A percentile compares a stretch with the other conserved stretches of the same genome.
phyloP scores from a whole-genome alignment of 108 stramenopile species.

The Seminavis robusta region DNA sequence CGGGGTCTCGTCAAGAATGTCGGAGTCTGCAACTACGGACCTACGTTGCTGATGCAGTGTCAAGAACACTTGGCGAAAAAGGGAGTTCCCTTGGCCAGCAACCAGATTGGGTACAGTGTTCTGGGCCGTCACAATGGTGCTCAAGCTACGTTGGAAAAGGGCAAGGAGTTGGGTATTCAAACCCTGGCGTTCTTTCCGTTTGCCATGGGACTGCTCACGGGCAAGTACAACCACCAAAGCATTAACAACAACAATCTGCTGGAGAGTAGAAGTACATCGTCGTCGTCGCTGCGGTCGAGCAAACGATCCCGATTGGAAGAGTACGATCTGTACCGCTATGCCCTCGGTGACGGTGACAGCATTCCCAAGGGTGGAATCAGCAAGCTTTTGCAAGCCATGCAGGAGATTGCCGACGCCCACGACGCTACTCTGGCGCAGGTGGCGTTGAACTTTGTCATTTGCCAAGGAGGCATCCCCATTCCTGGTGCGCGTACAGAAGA shows the following conservation, averaged over 20 bases:
- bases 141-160: conserved; percentile 41
- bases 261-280: background rate
- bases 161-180: conserved; percentile 53
- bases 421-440: conserved; percentile 63
- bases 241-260: background rate
- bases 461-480: conserved; percentile 66
- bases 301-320: conserved; percentile 34
- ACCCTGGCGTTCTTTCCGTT: conserved; percentile 66
- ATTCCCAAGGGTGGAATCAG: conserved; percentile 38
- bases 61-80: conserved; percentile 39
- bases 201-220: conserved; percentile 68
- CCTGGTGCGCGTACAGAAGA: conserved; percentile 46
- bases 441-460: conserved; percentile 68
- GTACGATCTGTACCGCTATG: conserved; percentile 41
- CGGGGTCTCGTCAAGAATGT: conserved; percentile 61
- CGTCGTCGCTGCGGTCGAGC: conserved; percentile 22
- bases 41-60: conserved; percentile 40
- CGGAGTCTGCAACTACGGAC: conserved; percentile 69
- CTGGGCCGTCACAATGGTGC: conserved; percentile 58
- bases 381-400: conserved; percentile 41
- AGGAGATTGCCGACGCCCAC: conserved; percentile 36
- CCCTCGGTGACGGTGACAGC: conserved; percentile 35
- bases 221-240: conserved; percentile 36
- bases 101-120: conserved; percentile 67
- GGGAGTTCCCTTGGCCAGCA: conserved; percentile 58